These are phyloP conservation scores for Pythium guiyangense DNA, from an alignment of 352 stramenopile genomes.

Conservation along the genomic window DNA sequence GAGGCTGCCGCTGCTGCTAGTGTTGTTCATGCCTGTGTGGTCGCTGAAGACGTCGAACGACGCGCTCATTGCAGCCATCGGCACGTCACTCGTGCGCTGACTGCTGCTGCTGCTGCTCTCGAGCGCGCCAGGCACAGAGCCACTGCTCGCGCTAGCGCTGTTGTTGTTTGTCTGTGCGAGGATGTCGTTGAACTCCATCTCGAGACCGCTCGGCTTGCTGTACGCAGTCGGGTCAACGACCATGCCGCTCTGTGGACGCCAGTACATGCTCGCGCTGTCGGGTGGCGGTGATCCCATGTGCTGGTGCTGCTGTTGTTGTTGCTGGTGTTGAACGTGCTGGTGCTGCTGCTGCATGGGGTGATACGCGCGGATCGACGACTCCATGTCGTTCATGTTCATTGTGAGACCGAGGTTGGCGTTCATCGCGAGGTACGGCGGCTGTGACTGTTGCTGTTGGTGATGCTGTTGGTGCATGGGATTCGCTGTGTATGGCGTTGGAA, in stretches of 20 bases:
- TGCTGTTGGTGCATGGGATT: conserved; percentile 9
- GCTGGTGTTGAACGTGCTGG: conserved; percentile 15
- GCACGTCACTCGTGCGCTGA: not conserved
- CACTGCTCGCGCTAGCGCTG: conserved; percentile 5
- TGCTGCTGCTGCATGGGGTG: conserved; percentile 12
- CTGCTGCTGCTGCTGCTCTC: not conserved
- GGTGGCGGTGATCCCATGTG: not conserved
- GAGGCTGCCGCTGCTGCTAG: not conserved
- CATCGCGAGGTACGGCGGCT: conserved; percentile 20
- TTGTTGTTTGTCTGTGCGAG: conserved; percentile 13
- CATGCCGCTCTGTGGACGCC: conserved; percentile 8
- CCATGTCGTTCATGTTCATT: conserved; percentile 26
- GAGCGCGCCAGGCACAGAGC: not conserved
- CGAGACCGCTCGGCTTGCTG: conserved; percentile 18
- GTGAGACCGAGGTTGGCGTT: conserved; percentile 11
- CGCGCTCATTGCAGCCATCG: conserved; percentile 23
- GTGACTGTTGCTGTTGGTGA: conserved; percentile 6
- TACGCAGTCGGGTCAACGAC: conserved; percentile 7
- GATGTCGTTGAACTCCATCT: conserved; percentile 40
- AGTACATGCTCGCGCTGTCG: conserved; percentile 6
- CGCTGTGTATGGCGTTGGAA: not conserved
- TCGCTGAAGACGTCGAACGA: conserved; percentile 39
- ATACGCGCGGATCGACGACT: conserved; percentile 22
- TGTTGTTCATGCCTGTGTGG: conserved; percentile 11
- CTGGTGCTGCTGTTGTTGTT: too few species aligned